Evolutionary conservation across 345 rosid genomes (phyloP).

Genomic region (Eucalyptus dawsonii): DNA sequence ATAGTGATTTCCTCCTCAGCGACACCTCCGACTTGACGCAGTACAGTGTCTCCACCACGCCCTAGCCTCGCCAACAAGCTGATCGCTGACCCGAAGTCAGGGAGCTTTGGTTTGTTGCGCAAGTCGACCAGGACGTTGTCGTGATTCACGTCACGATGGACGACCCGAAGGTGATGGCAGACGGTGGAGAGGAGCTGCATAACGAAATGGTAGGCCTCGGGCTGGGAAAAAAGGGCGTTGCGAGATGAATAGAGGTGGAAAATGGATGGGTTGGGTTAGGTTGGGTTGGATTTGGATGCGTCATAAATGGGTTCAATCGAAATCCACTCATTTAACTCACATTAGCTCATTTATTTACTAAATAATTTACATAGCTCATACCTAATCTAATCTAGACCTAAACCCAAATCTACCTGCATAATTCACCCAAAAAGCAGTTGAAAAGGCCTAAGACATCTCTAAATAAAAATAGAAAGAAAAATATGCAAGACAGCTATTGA

Average conservation of each 20-base stretch:
- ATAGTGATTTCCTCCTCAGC: conserved; percentile 15
- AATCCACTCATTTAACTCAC: no score
- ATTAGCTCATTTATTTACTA: no score
- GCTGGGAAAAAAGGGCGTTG: conserved; percentile 18
- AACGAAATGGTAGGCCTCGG: conserved; percentile 22
- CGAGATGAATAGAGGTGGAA: background rate
- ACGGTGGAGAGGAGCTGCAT: conserved; percentile 41
- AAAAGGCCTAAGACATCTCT: no score
- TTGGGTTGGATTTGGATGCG: no score
- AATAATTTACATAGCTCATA: no score
- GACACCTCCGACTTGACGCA: conserved; percentile 76
- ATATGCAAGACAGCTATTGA: no score
- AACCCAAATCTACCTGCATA: no score
- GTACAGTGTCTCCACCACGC: conserved; percentile 76
- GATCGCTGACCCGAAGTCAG: conserved; percentile 67
- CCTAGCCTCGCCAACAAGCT: conserved; percentile 8
- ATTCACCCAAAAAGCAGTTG: no score
- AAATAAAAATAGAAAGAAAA: no score
- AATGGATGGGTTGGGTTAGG: no score
- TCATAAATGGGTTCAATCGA: no score
- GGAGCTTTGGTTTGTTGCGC: conserved; percentile 67
- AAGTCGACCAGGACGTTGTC: conserved; percentile 58
- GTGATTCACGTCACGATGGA: conserved; percentile 72
- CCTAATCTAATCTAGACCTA: no score
- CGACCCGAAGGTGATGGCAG: conserved; percentile 51